Evolutionary conservation across 306 rosid genomes (phyloP), one percentile per base, ranked within the genome.

Genomic region (Macrotyloma uniflorum): DNA sequence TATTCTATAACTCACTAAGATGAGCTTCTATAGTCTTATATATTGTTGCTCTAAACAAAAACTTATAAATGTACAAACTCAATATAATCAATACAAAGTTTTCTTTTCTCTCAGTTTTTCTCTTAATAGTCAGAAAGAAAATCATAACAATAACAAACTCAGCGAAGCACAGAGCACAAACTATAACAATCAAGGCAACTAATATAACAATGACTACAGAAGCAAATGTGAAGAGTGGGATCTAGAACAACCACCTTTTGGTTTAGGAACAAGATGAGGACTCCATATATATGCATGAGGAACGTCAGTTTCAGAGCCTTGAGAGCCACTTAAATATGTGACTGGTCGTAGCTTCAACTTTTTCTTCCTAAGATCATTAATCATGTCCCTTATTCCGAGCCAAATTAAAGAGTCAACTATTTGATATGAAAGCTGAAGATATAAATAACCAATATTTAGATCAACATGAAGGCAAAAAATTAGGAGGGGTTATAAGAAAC

Each of bases 211-310:
- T 42, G 47, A 57, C 59, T 49, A 65, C 19, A 6, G 10, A 80
- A 51, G 55, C 35, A 83, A 40, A 42, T 8, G 15, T 11, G 67
- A 77, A 40, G 54, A 67, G 55, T 67, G 22, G 84, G 77, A 73
- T 63, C 46, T 67, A 78, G 77, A 81, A 67, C 24, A 80, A 47
- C 47, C 63, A 96, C 99, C 99, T 90, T 91, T 96, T 73, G 99
- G 99, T 87, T 96, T 96, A 76, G 99, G 99, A 80, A 93, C 99
- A 80, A 96, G 97, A 83, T 96, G 96, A 67, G 99, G 99, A 85
- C 99, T 96, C 99, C 99, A 96, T 70, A 96, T 96, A 80, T 96
- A 96, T 51, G 97, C 99, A 90, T 96, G 89, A 30, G 99, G 99
- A 54, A 96, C 85, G 82, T 93, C 95, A 71, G 89, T 66, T 38